Evolutionary conservation across 23 red algal genomes (phyloP).

Genomic region (Pyropia yezoensis): DNA sequence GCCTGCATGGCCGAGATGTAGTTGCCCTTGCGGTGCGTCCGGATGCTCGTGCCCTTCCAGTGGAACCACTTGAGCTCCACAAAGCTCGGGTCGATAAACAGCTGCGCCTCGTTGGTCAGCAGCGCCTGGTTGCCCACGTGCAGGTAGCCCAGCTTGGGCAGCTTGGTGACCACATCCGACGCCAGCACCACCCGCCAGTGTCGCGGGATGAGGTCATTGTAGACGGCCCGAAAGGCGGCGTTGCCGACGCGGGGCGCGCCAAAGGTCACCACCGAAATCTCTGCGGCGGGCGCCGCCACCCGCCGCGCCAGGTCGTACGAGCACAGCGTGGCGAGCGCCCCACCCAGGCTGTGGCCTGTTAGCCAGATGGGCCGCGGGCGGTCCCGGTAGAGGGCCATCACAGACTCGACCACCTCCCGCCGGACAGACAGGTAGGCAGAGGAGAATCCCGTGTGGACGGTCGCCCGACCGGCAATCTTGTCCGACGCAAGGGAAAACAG

Average conservation of each 20-base stretch:
- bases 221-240: slow-evolving; percentile 37
- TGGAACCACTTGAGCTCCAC: slow-evolving; percentile 68
- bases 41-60: slow-evolving; percentile 22
- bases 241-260: slow-evolving; percentile 77
- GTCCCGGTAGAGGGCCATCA: slow-evolving; percentile 17
- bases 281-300: slow-evolving; percentile 10
- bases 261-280: slow-evolving; percentile 43
- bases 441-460: slow-evolving; percentile 64
- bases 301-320: slow-evolving; percentile 28
- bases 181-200: slow-evolving; percentile 59
- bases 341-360: slow-evolving; percentile 67
- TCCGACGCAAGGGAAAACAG: too few relatives aligned
- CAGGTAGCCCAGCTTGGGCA: slow-evolving; percentile 58
- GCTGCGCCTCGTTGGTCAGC: slow-evolving; percentile 30
- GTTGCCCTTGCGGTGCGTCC: slow-evolving; percentile 40
- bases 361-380: slow-evolving; percentile 34
- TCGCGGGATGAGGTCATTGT: slow-evolving; percentile 27
- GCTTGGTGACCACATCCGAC: slow-evolving; percentile 41
- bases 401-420: slow-evolving; percentile 12
- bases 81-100: slow-evolving; percentile 60
- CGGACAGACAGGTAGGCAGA: slow-evolving; percentile 52
- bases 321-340: slow-evolving; percentile 54
- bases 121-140: slow-evolving; percentile 56
- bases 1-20: slow-evolving; percentile 45
- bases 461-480: slow-evolving; percentile 12